Percentiles rank a stretch among this genome's conserved stretches.
Evolutionary conservation across 306 rosid species (phyloP).

Genomic region (Quercus dentata): DNA sequence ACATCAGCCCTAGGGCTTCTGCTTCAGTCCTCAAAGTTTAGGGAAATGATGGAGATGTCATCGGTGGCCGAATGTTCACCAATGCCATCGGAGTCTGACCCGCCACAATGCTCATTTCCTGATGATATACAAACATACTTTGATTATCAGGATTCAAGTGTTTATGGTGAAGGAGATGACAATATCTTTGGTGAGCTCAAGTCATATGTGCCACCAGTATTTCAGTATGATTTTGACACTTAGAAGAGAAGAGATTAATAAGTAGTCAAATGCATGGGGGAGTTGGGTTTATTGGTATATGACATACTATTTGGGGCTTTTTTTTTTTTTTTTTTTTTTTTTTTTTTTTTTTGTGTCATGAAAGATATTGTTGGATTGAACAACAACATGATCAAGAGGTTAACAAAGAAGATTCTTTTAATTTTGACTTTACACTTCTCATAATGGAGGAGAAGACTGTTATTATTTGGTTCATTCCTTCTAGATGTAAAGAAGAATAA

Average conservation of each 20-base stretch:
- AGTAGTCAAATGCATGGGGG: too few relatives aligned
- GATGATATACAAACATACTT: constrained; percentile 81
- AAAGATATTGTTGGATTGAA: neutral
- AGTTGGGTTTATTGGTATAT: too few relatives aligned
- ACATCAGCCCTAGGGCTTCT: constrained; percentile 52
- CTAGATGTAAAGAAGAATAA: constrained; percentile 21
- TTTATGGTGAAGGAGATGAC: constrained; percentile 53
- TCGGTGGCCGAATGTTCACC: constrained; percentile 22
- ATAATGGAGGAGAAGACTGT: neutral
- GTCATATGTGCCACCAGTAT: constrained; percentile 46
- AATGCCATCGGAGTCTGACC: constrained; percentile 22
- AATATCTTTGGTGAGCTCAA: constrained; percentile 60
- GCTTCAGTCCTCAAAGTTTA: constrained; percentile 52
- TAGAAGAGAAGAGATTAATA: constrained; percentile 3
- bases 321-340: too few relatives aligned
- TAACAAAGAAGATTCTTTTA: neutral
- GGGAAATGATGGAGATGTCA: constrained; percentile 56
- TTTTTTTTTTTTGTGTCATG: neutral
- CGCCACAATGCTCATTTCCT: constrained; percentile 52
- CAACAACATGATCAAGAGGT: neutral
- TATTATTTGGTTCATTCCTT: constrained; percentile 17
- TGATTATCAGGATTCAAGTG: constrained; percentile 45
- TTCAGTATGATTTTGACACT: constrained; percentile 64
- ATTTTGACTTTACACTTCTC: neutral
- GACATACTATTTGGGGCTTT: too few relatives aligned